A percentile compares a stretch with the other conserved stretches of the same genome.
Conservation (phyloP, 2,329 filamentous ascomycete genomes). For the Drechslera avenae region DNA sequence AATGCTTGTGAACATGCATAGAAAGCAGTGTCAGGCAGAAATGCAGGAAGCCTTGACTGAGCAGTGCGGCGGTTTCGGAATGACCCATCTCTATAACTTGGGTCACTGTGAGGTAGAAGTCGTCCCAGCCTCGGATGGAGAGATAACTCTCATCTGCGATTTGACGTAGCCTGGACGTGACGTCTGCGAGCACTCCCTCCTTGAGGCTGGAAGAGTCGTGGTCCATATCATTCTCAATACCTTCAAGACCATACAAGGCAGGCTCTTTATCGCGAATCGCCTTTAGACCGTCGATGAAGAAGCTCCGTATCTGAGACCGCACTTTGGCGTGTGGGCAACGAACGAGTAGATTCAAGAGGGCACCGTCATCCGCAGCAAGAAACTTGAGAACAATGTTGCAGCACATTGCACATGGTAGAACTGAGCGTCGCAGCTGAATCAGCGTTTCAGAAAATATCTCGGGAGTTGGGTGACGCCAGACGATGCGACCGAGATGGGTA, state of each 20-base stretch:
- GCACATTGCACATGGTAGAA: constrained; percentile 59
- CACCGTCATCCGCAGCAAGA: constrained; percentile 60
- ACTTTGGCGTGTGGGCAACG: constrained; percentile 37
- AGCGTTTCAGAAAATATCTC: constrained; percentile 66
- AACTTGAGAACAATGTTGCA: constrained; percentile 66
- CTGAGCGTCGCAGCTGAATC: constrained; percentile 57
- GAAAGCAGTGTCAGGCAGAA: constrained; percentile 39
- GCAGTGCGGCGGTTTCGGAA: constrained; percentile 33
- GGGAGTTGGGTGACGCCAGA: constrained; percentile 71
- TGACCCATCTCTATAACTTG: constrained; percentile 38
- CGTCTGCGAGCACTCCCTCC: constrained; percentile 24
- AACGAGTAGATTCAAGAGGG: constrained; percentile 66
- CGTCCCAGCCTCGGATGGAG: constrained; percentile 42
- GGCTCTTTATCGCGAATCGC: constrained; percentile 42
- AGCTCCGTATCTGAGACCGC: constrained; percentile 33
- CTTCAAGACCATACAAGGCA: constrained; percentile 32
- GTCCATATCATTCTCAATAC: constrained; percentile 37
- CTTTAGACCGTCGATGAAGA: constrained; percentile 41
- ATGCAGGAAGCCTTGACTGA: constrained; percentile 34
- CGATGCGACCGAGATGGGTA: constrained; percentile 75
- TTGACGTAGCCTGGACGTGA: constrained; percentile 25
- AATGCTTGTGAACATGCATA: constrained; percentile 29
- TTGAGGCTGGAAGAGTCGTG: constrained; percentile 16
- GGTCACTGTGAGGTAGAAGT: constrained; percentile 40
- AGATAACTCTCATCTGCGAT: constrained; percentile 32